phyloP scores from a whole-genome alignment of 2,329 filamentous ascomycete genomes.

The Setomelanomma holmii region DNA sequence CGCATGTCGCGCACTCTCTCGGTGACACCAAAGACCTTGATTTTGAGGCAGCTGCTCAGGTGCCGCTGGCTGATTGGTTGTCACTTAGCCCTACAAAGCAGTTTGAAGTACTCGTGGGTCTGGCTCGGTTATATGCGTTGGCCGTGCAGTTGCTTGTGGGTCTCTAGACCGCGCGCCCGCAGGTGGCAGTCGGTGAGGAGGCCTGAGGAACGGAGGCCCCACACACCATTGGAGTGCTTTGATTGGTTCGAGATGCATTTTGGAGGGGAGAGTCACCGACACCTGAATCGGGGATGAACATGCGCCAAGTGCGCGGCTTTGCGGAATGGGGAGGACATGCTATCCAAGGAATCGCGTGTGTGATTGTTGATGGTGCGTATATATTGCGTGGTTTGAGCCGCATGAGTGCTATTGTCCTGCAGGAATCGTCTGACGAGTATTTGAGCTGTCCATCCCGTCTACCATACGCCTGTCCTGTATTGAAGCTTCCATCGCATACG shows the following conservation, averaged over 20 bases:
- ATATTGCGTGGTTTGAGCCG: slow-evolving; percentile 33
- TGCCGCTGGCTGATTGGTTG: slow-evolving; percentile 26
- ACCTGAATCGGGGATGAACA: slow-evolving; percentile 24
- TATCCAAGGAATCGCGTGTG: slow-evolving; percentile 1
- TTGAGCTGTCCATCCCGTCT: slow-evolving; percentile 13
- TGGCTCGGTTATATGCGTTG: slow-evolving; percentile 43
- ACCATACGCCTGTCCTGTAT: slow-evolving; percentile 1
- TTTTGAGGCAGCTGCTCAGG: slow-evolving; percentile 30
- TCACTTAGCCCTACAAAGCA: slow-evolving; percentile 28
- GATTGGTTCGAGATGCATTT: slow-evolving; percentile 22
- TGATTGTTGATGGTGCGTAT: slow-evolving; percentile 15
- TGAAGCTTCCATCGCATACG: slow-evolving; percentile 2
- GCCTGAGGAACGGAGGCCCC: slow-evolving; percentile 23
- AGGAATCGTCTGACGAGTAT: slow-evolving; percentile 14
- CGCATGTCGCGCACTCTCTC: slow-evolving; percentile 1
- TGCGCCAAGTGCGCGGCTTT: slow-evolving; percentile 33
- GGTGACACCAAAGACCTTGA: slow-evolving; percentile 30
- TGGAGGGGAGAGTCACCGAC: slow-evolving; percentile 33
- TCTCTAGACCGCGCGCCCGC: slow-evolving; percentile 26
- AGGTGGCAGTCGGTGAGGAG: slow-evolving; percentile 42
- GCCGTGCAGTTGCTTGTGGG: slow-evolving; percentile 35
- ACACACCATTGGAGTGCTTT: slow-evolving; percentile 7
- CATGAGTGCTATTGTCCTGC: slow-evolving; percentile 27
- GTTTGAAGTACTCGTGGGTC: slow-evolving; percentile 3
- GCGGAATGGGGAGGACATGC: slow-evolving; percentile 11